phyloP scores from a whole-genome alignment of 2,329 filamentous ascomycete species.

The Fusarium sp. region DNA sequence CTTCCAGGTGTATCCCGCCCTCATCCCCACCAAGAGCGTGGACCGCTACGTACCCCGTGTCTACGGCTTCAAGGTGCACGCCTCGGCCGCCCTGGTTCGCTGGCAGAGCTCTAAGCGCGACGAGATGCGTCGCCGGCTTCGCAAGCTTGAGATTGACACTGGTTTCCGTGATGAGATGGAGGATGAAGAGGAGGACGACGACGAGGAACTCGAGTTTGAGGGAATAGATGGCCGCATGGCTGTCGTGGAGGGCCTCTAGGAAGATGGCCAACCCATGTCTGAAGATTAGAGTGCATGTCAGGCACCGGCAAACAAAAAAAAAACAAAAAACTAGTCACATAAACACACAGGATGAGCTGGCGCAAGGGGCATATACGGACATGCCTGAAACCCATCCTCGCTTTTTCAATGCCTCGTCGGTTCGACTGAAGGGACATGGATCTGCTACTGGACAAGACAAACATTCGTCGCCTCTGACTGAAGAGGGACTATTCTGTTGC shows the following conservation, averaged over 20 bases:
- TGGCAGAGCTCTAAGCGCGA: slow-evolving; percentile 90
- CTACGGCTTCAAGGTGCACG: slow-evolving; percentile 96
- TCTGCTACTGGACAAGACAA: neutral
- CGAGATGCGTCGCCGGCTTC: slow-evolving; percentile 82
- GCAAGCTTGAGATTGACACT: slow-evolving; percentile 77
- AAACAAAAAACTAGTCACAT: neutral
- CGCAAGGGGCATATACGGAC: slow-evolving; percentile 5
- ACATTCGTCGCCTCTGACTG: neutral
- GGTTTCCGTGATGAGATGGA: slow-evolving; percentile 79
- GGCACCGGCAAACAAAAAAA: neutral
- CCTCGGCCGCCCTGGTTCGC: slow-evolving; percentile 83
- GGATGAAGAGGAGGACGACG: slow-evolving; percentile 72
- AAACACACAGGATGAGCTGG: neutral
- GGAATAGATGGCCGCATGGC: slow-evolving; percentile 50
- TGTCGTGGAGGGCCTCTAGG: slow-evolving; percentile 45
- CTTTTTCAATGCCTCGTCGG: neutral
- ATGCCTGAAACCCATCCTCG: neutral
- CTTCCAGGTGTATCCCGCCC: slow-evolving; percentile 95
- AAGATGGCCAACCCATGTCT: neutral
- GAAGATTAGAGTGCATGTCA: slow-evolving; percentile 5
- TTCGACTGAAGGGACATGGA: neutral
- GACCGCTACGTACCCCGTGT: slow-evolving; percentile 89
- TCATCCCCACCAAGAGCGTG: slow-evolving; percentile 86
- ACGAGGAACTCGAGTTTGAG: slow-evolving; percentile 58
- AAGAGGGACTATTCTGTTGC: slow-evolving; percentile 16